Percentiles rank a stretch among this genome's conserved stretches.
Conservation (phyloP, 805 yeast genomes). For the Saccharomyces kudriavzevii region DNA sequence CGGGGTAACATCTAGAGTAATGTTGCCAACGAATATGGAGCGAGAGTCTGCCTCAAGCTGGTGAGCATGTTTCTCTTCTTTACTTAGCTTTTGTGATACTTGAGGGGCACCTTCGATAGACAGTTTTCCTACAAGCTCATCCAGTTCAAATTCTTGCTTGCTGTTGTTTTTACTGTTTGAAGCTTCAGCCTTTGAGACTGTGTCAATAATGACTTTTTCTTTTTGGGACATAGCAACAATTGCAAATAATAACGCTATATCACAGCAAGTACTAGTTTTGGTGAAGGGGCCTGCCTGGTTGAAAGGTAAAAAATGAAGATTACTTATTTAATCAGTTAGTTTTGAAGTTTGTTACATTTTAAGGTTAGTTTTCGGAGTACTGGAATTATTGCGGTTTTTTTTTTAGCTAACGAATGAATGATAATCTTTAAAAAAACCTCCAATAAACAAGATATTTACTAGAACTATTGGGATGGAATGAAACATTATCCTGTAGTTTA, state of each 20-base stretch:
- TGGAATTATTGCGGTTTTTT: neutral
- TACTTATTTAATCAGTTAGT: neutral
- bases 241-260: neutral
- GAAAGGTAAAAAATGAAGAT: neutral
- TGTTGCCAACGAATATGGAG: constrained; percentile 48
- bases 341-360: neutral
- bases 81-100: constrained; percentile 6
- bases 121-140: neutral
- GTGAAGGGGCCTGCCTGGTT: neutral
- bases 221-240: neutral
- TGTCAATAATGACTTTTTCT: neutral
- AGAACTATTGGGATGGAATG: neutral
- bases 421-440: neutral
- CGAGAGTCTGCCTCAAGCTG: constrained; percentile 44
- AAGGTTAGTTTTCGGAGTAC: neutral
- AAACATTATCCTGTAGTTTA: neutral
- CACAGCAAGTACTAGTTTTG: neutral
- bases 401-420: neutral
- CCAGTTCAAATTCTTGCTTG: neutral
- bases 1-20: constrained; percentile 42
- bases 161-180: neutral
- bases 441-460: neutral
- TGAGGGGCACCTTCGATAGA: neutral
- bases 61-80: constrained; percentile 9
- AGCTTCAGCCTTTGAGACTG: neutral